Conservation (phyloP, 176 grass and related monocot species). For the Areca catechu region DNA sequence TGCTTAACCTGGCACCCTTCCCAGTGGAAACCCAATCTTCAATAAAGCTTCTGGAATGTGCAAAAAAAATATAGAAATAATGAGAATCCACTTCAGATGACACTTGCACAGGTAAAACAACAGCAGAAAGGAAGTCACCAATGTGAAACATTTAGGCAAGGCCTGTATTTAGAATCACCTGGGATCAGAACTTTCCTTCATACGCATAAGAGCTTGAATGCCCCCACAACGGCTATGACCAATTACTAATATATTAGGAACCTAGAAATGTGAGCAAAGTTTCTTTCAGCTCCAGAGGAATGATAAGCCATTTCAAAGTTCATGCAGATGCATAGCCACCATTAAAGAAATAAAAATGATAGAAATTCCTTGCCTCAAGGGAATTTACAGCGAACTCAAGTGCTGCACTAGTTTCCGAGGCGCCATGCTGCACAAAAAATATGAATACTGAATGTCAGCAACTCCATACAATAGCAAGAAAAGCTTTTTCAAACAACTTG, state of each 20-base stretch:
- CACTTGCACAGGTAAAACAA: not conserved
- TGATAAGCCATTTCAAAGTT: not conserved
- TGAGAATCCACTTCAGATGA: too few species aligned
- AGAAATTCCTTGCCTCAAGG: slow-evolving; percentile 33
- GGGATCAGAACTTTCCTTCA: slow-evolving; percentile 47
- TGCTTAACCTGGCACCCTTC: slow-evolving; percentile 79
- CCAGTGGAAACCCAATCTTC: slow-evolving; percentile 72
- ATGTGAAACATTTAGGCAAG: slow-evolving; percentile 9
- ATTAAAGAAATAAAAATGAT: not conserved
- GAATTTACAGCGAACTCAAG: slow-evolving; percentile 77
- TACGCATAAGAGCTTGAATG: slow-evolving; percentile 86
- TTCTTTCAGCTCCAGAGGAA: not conserved
- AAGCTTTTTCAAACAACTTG: too few species aligned
- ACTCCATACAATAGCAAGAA: too few species aligned
- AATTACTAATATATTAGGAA: slow-evolving; percentile 64
- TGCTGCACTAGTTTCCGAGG: slow-evolving; percentile 79
- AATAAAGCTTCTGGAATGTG: slow-evolving; percentile 48
- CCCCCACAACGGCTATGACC: slow-evolving; percentile 92
- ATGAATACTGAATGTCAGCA: not conserved
- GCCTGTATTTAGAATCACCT: slow-evolving; percentile 29
- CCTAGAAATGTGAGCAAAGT: slow-evolving; percentile 39
- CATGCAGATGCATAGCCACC: too few species aligned
- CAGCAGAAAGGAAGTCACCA: slow-evolving; percentile 22
- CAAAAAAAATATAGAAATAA: not conserved
- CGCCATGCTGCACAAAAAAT: slow-evolving; percentile 48